Percentiles rank a stretch among this genome's conserved stretches.
Evolutionary conservation across 129 eudicot genomes (phyloP).

Genomic region (Kitagawia praeruptora): DNA sequence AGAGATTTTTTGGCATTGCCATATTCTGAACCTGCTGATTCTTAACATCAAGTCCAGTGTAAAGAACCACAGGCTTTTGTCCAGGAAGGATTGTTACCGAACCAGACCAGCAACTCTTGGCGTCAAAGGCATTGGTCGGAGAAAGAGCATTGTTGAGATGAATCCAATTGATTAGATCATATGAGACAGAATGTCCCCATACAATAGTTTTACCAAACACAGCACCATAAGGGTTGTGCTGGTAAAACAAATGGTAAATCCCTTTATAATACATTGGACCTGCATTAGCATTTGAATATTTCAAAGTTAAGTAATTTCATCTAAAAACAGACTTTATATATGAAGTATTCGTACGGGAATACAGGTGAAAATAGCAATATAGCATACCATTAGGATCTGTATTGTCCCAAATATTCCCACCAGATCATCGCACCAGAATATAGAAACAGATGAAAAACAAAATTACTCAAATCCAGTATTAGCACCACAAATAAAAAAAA

Average conservation of each 20-base stretch:
- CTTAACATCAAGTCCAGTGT: constrained; percentile 38
- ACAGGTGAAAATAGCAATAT: background rate
- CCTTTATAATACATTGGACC: constrained; percentile 81
- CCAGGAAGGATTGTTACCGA: constrained; percentile 45
- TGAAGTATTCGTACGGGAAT: background rate
- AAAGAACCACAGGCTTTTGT: constrained; percentile 36
- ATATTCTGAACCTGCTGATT: constrained; percentile 50
- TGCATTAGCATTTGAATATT: background rate
- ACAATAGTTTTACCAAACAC: constrained; percentile 40
- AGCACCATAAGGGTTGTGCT: constrained; percentile 50
- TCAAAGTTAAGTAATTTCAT: background rate
- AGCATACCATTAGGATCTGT: constrained; percentile 66
- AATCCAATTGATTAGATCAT: constrained; percentile 63
- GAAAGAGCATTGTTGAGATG: constrained; percentile 38
- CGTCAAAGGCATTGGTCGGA: constrained; percentile 44
- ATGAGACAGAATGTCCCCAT: constrained; percentile 67
- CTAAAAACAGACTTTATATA: background rate
- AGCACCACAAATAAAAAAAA: background rate
- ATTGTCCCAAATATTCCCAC: constrained; percentile 13
- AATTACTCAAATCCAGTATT: background rate
- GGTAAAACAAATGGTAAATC: constrained; percentile 66
- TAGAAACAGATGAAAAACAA: background rate
- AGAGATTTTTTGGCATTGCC: constrained; percentile 52
- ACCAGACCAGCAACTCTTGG: constrained; percentile 62
- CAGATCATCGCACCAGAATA: background rate